Evolutionary conservation across 116 monocot genomes (phyloP), one percentile per base, ranked within the genome.

Genomic region (Iris pallida): DNA sequence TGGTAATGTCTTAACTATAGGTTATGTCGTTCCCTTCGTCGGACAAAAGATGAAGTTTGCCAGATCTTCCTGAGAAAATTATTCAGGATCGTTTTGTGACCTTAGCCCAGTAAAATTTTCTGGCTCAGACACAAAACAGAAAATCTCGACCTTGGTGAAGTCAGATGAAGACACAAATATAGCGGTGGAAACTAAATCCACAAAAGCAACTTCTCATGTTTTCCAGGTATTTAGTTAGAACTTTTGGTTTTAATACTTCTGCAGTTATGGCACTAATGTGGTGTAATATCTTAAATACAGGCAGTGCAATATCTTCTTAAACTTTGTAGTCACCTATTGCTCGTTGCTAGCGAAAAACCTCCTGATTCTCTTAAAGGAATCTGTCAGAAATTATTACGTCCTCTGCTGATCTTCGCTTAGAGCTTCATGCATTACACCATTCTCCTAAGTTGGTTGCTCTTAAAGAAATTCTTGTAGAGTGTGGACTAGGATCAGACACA

Each of bases 21-120:
- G 97, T 97, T 74, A 97, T 97, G 97, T 93, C 97, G 9, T 97
- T 97, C 60, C 66, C 87, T 97, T 20, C 91, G 97, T 63, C 78
- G 97, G 59, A 97, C 97, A 47, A 97, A 97, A 76, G 88, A 90
- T 81, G 92, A 97, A 63, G 97, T 97, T 66, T 97, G 71, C 79
- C 87, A 79, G 97, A 97, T 83, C 97, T 97, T 72, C 97, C 97
- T 12, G 97, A 89, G 66, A 97, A 97, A 81, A 97, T 97, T 71
- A 92, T 97, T 78, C 97, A 92, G 74, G 97, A 97, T 45, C 82
- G 97, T 87, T 97, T 65, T 97, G 97, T 72, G 87, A 97, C 68
- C 80, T 97, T 30, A 90, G 90, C 72, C 83, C 83, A 57, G 64
- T 92, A 42, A 93, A 97, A 69, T 97, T 97, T 69, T 90, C 92